Evolutionary conservation across 768 basidiomycete genomes (phyloP).

Genomic region (Lentinula edodes): DNA sequence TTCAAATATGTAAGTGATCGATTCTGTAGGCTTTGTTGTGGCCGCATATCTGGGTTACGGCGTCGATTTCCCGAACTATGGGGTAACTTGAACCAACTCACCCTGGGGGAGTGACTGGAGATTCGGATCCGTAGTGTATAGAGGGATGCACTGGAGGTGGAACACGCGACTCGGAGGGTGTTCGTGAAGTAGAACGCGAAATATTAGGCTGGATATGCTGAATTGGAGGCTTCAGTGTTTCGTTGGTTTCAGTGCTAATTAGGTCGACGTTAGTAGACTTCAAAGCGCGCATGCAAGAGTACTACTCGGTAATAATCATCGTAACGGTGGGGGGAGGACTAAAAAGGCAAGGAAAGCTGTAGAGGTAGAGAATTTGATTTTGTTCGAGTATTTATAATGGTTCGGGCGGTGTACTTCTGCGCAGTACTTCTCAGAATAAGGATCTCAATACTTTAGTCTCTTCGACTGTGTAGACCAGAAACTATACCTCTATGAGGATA

Average conservation of each 20-base stretch:
- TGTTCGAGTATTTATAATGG: neutral
- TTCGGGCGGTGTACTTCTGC: neutral
- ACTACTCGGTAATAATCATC: conserved; percentile 1
- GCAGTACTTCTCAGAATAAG: too few relatives aligned
- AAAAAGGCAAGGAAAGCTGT: neutral
- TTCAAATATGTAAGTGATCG: conserved; percentile 34
- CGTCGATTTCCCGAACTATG: neutral
- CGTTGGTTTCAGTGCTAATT: neutral
- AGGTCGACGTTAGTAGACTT: too few relatives aligned
- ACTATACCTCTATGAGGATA: too few relatives aligned
- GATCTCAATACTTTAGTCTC: neutral
- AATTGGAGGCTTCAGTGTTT: conserved; percentile 1
- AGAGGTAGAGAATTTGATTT: neutral
- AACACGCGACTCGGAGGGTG: conserved; percentile 4
- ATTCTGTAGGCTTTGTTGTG: conserved; percentile 20
- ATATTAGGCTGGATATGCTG: conserved; percentile 13
- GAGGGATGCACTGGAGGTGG: conserved; percentile 22
- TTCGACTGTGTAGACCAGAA: too few relatives aligned
- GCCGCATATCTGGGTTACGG: conserved; percentile 18
- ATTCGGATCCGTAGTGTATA: conserved; percentile 15
- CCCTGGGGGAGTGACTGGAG: conserved; percentile 22
- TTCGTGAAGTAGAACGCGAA: conserved; percentile 8
- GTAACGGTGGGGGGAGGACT: neutral
- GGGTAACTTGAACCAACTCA: conserved; percentile 10
- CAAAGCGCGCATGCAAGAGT: neutral